Percentiles rank a stretch among this genome's conserved stretches.
These are phyloP conservation scores for Hyaloscypha finlandica DNA, from an alignment of 495 filamentous ascomycete species.

Conservation along the genomic window DNA sequence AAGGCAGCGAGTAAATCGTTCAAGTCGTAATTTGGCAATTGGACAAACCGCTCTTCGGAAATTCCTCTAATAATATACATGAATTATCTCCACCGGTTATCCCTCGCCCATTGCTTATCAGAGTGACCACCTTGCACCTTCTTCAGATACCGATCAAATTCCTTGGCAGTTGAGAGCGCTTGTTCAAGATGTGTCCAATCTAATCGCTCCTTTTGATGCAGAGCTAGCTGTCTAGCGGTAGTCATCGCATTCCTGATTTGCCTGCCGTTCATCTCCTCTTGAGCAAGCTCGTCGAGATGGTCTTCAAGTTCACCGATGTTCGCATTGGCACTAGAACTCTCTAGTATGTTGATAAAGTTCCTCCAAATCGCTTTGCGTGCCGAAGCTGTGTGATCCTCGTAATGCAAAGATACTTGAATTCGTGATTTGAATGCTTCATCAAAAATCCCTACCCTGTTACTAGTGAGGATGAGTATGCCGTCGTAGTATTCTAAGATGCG, in stretches of 20 bases:
- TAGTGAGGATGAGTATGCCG: slow-evolving; percentile 57
- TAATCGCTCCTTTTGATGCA: slow-evolving; percentile 5
- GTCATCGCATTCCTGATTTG: slow-evolving; percentile 41
- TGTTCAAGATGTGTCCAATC: slow-evolving; percentile 11
- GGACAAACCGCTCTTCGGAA: too few relatives aligned
- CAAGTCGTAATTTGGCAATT: too few relatives aligned
- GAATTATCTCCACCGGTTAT: too few relatives aligned
- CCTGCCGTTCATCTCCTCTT: slow-evolving; percentile 42
- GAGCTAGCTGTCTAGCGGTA: slow-evolving; percentile 35
- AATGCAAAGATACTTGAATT: slow-evolving; percentile 46
- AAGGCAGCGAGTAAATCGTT: too few relatives aligned
- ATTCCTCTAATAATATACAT: too few relatives aligned
- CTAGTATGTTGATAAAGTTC: slow-evolving; percentile 59
- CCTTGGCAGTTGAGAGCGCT: background rate
- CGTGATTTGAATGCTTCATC: slow-evolving; percentile 48
- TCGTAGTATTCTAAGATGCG: slow-evolving; percentile 41
- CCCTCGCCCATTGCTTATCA: slow-evolving; percentile 14
- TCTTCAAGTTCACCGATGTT: slow-evolving; percentile 33
- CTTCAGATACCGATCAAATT: slow-evolving; percentile 17
- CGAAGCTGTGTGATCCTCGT: slow-evolving; percentile 61
- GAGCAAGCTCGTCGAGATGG: slow-evolving; percentile 15
- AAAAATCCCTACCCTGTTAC: slow-evolving; percentile 59
- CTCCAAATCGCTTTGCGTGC: slow-evolving; percentile 82
- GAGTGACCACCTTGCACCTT: slow-evolving; percentile 16
- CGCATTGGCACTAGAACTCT: slow-evolving; percentile 27